Base-by-base conservation (phyloP, 1,284 basidiomycete genomes). In the Anthracocystis walkeri region DNA sequence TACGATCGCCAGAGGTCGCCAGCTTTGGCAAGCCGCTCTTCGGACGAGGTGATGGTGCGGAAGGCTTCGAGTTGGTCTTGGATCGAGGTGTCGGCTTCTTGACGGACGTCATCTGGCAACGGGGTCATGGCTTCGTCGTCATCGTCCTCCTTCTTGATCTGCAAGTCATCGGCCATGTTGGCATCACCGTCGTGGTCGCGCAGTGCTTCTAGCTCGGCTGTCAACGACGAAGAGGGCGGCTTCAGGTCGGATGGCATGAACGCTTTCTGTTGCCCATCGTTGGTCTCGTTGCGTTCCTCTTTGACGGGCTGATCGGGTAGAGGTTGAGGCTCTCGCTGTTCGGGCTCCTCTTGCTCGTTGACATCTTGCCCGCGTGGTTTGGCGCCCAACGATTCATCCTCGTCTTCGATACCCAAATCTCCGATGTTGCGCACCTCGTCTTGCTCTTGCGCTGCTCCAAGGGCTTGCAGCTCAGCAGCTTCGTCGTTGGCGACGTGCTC, bases 1-100 rank as follows among this genome's bases (percentile, higher is more conserved):
- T 99, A 99, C 16, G 92, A 88, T 16, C 92, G 90, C 96, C 96
- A 99, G 25, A 97, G 89, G 59, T 91, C 90, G 68, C 92, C 90
- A 0, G 92, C 91, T 18, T 87, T 87, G 42, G 88, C 85, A 8
- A 88, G 86, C 1, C 90, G 88, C 67, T 91, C 89, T 53, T 90
- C 72, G 33, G 64, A 90, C 8, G 87, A 85, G 6, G 88, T 87
- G 60, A 90, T 88, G 90, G 91, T 92, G 62, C 89, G 89, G 88
- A 57, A 95, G 86, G 58, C 68, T 16, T 73, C 75, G 16, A 84
- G 74, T 42, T 73, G 70, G 8, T 66, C 44, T 21, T 72, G 76
- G 89, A 79, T 63, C 12, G 57, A 50, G 38, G 72, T 50, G 27
- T 84, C 80, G 5, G 66, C 77, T 14, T 70, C 62, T 14, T 62